A percentile compares a stretch with the other conserved stretches of the same genome.
These are phyloP conservation scores for Talaromyces funiculosus DNA, from an alignment of 2,329 filamentous ascomycete species.

Conservation along the genomic window DNA sequence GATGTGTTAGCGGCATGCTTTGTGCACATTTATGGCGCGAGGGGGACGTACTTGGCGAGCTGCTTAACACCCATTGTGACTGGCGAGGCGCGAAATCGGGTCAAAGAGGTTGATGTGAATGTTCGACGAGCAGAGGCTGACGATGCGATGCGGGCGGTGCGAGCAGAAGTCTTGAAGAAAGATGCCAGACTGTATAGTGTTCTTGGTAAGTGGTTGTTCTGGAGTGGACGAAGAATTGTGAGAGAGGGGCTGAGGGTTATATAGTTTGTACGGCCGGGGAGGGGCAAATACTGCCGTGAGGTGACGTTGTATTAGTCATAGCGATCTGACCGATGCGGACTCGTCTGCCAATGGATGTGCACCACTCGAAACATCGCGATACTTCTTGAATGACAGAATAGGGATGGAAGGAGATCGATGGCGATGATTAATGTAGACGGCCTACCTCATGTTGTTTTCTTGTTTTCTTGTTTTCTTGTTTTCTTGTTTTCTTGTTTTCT, in stretches of 20 bases:
- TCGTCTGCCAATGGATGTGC: not conserved
- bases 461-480: not conserved
- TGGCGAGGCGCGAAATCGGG: conserved; percentile 39
- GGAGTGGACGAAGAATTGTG: not conserved
- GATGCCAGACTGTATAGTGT: not conserved
- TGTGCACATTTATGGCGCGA: conserved; percentile 18
- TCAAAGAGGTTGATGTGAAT: conserved; percentile 27
- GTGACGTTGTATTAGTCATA: conserved; percentile 4
- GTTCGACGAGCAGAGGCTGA: conserved; percentile 12
- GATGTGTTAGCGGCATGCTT: not conserved
- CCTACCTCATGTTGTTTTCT: not conserved
- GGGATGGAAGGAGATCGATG: not conserved
- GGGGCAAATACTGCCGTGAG: conserved; percentile 1
- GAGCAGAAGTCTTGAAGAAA: not conserved
- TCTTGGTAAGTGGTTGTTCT: not conserved
- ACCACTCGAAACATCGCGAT: not conserved
- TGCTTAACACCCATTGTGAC: conserved; percentile 45
- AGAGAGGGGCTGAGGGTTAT: not conserved
- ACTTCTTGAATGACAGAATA: not conserved
- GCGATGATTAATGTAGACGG: not conserved
- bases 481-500: not conserved
- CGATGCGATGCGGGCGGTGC: not conserved
- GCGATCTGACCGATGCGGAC: not conserved
- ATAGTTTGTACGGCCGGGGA: not conserved
- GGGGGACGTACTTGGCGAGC: conserved; percentile 31